Percentiles rank a stretch among this genome's conserved stretches.
These are phyloP conservation scores for Prunus yedoensis DNA, from an alignment of 331 rosid species.

Conservation along the genomic window DNA sequence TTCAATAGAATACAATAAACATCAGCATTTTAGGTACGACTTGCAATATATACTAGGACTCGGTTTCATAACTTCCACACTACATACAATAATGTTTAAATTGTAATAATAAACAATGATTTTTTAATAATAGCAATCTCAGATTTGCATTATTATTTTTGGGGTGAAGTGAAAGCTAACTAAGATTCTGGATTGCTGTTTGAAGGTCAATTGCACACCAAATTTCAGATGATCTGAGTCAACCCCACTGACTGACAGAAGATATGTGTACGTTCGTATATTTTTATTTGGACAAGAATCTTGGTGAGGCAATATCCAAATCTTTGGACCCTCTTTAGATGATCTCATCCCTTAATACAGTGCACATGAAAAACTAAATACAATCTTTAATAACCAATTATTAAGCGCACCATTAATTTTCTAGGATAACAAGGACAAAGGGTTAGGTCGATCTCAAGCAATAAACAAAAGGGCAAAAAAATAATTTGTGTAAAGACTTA, in stretches of 20 bases:
- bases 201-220: slow-evolving; percentile 15
- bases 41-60: not conserved
- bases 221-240: slow-evolving; percentile 8
- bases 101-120: not conserved
- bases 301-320: not conserved
- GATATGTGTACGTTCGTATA: not conserved
- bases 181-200: slow-evolving; percentile 10
- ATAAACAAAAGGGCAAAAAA: not conserved
- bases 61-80: not conserved
- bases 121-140: not conserved
- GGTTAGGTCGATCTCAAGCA: not conserved
- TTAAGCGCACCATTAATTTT: not conserved
- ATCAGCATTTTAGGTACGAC: not conserved
- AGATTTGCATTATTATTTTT: not conserved
- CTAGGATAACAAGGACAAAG: slow-evolving; percentile 1
- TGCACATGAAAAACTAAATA: not conserved
- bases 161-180: slow-evolving; percentile 35
- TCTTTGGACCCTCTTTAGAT: no score
- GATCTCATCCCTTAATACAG: not conserved
- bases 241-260: slow-evolving; percentile 16
- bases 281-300: slow-evolving; percentile 28
- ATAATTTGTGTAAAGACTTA: not conserved
- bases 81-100: not conserved
- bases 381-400: not conserved
- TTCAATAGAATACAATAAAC: not conserved